phyloP scores from a whole-genome alignment of 1,139 yeast genomes.

The Pichia sp. region DNA sequence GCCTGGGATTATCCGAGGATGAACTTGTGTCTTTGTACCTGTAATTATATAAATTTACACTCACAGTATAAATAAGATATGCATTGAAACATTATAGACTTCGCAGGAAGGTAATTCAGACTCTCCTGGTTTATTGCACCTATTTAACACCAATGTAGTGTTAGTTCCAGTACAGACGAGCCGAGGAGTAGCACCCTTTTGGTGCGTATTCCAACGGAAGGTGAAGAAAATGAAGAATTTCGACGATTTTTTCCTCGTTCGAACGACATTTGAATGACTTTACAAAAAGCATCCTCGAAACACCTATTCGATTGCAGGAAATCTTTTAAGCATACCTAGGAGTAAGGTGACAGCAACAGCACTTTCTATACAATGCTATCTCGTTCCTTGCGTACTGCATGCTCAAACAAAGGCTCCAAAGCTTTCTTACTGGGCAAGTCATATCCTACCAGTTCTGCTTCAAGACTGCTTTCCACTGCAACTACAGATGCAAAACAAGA shows the following conservation, averaged over 20 bases:
- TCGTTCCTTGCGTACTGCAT: constrained; percentile 2
- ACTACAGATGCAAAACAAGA: background rate
- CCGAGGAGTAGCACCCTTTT: background rate
- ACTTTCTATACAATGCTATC: background rate
- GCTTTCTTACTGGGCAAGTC: background rate
- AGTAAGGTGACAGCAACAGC: too few species aligned
- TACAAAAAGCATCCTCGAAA: background rate
- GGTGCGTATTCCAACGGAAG: background rate
- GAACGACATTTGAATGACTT: background rate
- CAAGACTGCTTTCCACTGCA: background rate
- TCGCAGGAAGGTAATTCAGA: too few species aligned
- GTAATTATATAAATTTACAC: background rate
- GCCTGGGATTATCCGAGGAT: constrained; percentile 18
- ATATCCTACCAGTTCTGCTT: background rate
- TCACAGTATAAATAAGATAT: background rate
- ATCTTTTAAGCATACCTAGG: too few species aligned
- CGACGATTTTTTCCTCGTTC: background rate
- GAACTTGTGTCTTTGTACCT: constrained; percentile 8
- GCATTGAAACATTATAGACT: too few species aligned
- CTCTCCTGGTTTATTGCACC: too few species aligned
- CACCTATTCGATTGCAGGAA: background rate
- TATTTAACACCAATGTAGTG: too few species aligned
- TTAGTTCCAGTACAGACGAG: too few species aligned
- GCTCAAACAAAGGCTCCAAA: background rate
- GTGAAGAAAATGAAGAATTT: background rate